These are phyloP conservation scores for Botryotinia convoluta DNA, from an alignment of 2,329 filamentous ascomycete genomes.

Conservation along the genomic window DNA sequence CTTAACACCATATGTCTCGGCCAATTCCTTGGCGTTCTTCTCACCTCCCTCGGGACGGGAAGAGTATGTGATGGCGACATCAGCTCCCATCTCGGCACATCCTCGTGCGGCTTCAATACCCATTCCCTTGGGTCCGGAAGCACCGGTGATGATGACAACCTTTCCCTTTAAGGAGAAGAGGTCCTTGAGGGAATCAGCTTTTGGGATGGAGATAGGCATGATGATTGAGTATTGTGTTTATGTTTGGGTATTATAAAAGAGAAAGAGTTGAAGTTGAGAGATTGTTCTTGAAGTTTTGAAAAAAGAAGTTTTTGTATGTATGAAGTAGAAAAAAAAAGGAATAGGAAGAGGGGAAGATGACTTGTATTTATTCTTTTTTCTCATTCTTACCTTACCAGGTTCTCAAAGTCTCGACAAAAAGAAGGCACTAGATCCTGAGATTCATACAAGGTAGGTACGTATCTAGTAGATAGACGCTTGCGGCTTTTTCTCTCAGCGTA, in stretches of 20 bases:
- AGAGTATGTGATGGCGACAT: conserved; percentile 65
- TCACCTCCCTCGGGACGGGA: conserved; percentile 59
- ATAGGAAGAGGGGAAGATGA: neutral
- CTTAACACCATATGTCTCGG: conserved; percentile 60
- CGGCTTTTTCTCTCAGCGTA: neutral
- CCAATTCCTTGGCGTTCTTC: conserved; percentile 63
- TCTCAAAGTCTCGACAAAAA: neutral
- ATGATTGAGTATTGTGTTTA: conserved; percentile 29
- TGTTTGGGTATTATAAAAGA: neutral
- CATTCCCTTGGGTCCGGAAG: conserved; percentile 63
- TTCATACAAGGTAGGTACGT: neutral
- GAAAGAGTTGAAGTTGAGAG: neutral
- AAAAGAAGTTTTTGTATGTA: neutral
- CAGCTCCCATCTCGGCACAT: conserved; percentile 62
- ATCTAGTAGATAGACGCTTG: neutral
- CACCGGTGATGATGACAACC: conserved; percentile 62
- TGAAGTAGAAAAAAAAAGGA: neutral
- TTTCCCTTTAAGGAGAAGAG: conserved; percentile 61
- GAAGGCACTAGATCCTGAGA: neutral
- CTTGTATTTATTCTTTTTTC: neutral
- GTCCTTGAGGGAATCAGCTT: conserved; percentile 56
- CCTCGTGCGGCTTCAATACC: conserved; percentile 65
- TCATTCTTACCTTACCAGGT: neutral
- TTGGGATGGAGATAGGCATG: conserved; percentile 58
- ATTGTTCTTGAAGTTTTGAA: neutral